phyloP scores from a whole-genome alignment of 106 monocot species.

The Chionographis japonica region DNA sequence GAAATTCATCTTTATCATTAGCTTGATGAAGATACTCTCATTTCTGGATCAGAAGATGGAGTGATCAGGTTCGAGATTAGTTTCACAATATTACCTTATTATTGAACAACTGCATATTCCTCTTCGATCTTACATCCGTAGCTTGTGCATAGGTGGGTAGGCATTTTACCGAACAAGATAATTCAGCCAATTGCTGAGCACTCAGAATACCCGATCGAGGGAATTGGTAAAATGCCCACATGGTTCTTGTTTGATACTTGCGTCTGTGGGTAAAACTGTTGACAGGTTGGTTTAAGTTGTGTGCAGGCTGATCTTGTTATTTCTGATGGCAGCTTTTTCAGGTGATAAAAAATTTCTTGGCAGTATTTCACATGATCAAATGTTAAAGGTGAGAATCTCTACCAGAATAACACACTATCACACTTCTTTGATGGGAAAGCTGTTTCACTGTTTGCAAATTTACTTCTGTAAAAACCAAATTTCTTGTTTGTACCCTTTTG shows the following conservation, averaged over 20 bases:
- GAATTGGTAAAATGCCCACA: constrained; percentile 51
- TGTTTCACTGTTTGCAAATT: too few species aligned
- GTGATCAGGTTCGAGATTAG: constrained; percentile 69
- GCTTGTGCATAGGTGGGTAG: constrained; percentile 54
- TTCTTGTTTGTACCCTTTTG: too few species aligned
- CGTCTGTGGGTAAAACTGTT: neutral
- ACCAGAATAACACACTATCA: neutral
- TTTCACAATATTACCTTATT: too few species aligned
- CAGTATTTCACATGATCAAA: constrained; percentile 95
- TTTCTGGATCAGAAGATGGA: constrained; percentile 92
- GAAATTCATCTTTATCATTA: constrained; percentile 14
- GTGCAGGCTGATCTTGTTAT: constrained; percentile 2
- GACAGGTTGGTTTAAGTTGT: neutral
- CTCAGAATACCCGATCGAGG: constrained; percentile 87
- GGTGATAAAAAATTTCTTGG: constrained; percentile 81
- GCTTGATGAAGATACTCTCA: constrained; percentile 95
- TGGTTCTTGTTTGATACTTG: constrained; percentile 1
- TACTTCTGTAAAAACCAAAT: too few species aligned
- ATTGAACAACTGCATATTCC: neutral
- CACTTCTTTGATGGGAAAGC: neutral
- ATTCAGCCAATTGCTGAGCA: constrained; percentile 88
- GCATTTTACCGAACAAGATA: constrained; percentile 85
- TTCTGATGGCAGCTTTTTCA: constrained; percentile 63
- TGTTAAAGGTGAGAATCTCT: constrained; percentile 64
- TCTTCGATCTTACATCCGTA: neutral